Percentiles rank a stretch among this genome's conserved stretches.
phyloP scores from a whole-genome alignment of 179 eudicot genomes.

The Drosera spatulata region DNA sequence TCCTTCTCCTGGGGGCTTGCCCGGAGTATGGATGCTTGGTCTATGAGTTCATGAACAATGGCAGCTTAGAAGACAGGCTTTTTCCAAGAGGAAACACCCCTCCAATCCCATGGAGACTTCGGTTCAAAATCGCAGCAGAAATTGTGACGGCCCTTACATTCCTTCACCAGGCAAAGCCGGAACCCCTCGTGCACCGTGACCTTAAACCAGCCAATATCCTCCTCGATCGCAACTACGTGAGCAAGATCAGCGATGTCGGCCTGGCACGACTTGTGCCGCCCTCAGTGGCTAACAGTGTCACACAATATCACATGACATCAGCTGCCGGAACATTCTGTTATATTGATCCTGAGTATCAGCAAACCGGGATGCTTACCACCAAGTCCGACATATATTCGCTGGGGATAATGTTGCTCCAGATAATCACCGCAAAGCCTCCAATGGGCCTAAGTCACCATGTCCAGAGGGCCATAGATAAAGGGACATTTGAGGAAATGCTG shows the following conservation, averaged over 20 bases:
- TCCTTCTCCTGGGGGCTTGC: slow-evolving; percentile 15
- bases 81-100: slow-evolving; percentile 21
- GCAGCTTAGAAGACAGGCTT: slow-evolving; percentile 40
- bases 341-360: slow-evolving; percentile 47
- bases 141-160: slow-evolving; percentile 26
- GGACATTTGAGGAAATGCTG: slow-evolving; percentile 15
- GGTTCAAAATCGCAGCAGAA: slow-evolving; percentile 41
- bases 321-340: slow-evolving; percentile 47
- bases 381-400: slow-evolving; percentile 35
- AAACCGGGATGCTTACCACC: slow-evolving; percentile 30
- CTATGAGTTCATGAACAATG: slow-evolving; percentile 35
- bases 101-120: slow-evolving; percentile 28
- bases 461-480: slow-evolving; percentile 22
- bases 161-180: slow-evolving; percentile 45
- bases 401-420: slow-evolving; percentile 34
- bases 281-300: slow-evolving; percentile 29
- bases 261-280: slow-evolving; percentile 43
- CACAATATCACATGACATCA: slow-evolving; percentile 40
- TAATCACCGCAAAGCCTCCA: slow-evolving; percentile 27
- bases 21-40: slow-evolving; percentile 35
- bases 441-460: slow-evolving; percentile 40
- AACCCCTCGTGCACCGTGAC: slow-evolving; percentile 46
- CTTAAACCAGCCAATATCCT: slow-evolving; percentile 42
- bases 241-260: slow-evolving; percentile 42
- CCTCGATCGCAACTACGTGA: slow-evolving; percentile 30